Conservation (phyloP, 139 green algal species). For the Chlamydomonas sp. region DNA sequence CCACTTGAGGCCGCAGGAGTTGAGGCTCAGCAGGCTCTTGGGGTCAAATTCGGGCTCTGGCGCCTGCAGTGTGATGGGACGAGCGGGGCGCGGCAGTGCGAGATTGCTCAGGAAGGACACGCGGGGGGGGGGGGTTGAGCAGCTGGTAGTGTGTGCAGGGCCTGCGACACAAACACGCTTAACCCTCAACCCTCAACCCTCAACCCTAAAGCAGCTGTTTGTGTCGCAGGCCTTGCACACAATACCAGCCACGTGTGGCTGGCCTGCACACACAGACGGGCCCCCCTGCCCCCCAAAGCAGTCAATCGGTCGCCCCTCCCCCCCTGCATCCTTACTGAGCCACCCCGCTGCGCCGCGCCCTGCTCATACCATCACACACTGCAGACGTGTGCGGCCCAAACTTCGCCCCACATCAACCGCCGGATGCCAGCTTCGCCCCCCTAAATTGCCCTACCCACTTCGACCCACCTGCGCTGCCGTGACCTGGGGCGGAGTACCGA, state of each 20-base stretch:
- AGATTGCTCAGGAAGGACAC: not conserved
- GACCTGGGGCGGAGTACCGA: too few species aligned
- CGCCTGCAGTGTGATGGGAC: too few species aligned
- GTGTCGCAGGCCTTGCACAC: not conserved
- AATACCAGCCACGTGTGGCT: not conserved
- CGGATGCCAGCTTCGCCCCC: too few species aligned
- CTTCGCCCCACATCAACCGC: too few species aligned
- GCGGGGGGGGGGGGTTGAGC: not conserved
- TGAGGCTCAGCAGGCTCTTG: constrained; percentile 16
- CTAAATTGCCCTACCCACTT: too few species aligned
- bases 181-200: not conserved
- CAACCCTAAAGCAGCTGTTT: not conserved
- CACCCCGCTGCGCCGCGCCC: too few species aligned
- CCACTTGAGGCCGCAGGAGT: constrained; percentile 22
- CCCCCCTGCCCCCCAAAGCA: not conserved
- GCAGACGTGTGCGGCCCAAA: too few species aligned
- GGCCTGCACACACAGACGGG: not conserved
- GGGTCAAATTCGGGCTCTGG: too few species aligned
- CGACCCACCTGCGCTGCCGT: too few species aligned
- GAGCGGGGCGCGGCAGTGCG: too few species aligned
- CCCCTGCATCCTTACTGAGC: not conserved
- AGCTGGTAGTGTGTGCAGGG: not conserved
- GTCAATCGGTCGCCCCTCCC: not conserved
- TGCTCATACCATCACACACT: too few species aligned
- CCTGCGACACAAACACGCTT: not conserved